Conservation (phyloP, 169 alveolate genomes). For the Eimeria maxima region DNA sequence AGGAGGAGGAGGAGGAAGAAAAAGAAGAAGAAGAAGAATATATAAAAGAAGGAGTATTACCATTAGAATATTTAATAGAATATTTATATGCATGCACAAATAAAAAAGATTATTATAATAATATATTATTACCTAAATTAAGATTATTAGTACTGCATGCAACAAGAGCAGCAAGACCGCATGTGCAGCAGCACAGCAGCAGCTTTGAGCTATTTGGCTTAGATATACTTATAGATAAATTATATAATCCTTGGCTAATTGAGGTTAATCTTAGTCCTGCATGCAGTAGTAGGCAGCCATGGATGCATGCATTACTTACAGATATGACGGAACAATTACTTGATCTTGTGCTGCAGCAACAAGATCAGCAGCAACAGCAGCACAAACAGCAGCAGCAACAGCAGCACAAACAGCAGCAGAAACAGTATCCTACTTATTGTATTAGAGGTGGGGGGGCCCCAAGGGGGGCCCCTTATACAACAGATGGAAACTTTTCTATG, state of each 20-base stretch:
- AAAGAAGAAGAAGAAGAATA: too few relatives aligned
- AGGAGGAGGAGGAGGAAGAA: too few relatives aligned
- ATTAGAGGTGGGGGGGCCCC: too few relatives aligned
- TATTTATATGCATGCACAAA: background rate
- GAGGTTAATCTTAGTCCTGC: slow-evolving; percentile 98
- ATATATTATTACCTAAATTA: background rate
- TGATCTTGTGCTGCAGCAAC: slow-evolving; percentile 22
- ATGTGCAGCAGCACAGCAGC: slow-evolving; percentile 88
- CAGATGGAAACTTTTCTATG: too few relatives aligned
- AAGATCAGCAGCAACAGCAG: background rate
- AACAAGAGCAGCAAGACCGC: slow-evolving; percentile 76
- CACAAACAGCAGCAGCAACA: background rate
- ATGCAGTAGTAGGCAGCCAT: slow-evolving; percentile 88
- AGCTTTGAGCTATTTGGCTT: slow-evolving; percentile 96
- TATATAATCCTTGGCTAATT: slow-evolving; percentile 97
- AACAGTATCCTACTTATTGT: too few relatives aligned
- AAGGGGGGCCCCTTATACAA: background rate
- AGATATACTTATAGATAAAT: slow-evolving; percentile 96
- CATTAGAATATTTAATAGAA: background rate
- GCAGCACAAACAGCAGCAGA: too few relatives aligned
- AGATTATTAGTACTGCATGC: slow-evolving; percentile 64
- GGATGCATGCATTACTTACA: slow-evolving; percentile 88
- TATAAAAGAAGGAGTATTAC: too few relatives aligned
- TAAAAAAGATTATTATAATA: slow-evolving; percentile 10
- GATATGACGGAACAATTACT: slow-evolving; percentile 87